Conservation (phyloP, 2,329 filamentous ascomycete genomes). For the Trichoderma atroviride region DNA sequence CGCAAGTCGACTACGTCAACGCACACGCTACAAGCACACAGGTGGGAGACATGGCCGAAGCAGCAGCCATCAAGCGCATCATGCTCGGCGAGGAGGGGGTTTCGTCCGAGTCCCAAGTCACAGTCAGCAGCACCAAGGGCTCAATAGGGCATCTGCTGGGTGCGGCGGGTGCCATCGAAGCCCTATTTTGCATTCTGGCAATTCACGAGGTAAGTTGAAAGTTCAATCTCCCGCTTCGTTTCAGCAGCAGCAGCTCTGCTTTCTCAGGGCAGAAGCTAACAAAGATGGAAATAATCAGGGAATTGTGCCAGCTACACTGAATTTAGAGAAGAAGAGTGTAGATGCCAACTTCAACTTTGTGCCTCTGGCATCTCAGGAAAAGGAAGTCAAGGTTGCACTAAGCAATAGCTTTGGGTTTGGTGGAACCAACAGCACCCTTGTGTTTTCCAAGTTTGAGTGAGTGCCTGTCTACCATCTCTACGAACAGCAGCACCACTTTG, state of each 20-base stretch:
- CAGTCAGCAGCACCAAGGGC: slow-evolving; percentile 92
- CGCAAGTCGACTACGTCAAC: slow-evolving; percentile 85
- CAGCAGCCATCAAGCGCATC: slow-evolving; percentile 75
- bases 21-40: slow-evolving; percentile 90
- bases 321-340: slow-evolving; percentile 68
- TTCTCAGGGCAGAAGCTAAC: background rate
- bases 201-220: slow-evolving; percentile 68
- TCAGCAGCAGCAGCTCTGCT: slow-evolving; percentile 3
- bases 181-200: slow-evolving; percentile 79
- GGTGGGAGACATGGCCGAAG: slow-evolving; percentile 87
- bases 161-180: slow-evolving; percentile 87
- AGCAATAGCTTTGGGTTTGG: slow-evolving; percentile 99
- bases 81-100: slow-evolving; percentile 75
- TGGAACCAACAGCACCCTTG: slow-evolving; percentile 89
- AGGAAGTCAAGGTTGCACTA: slow-evolving; percentile 71
- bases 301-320: slow-evolving; percentile 81
- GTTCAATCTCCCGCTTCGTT: background rate
- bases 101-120: slow-evolving; percentile 63
- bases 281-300: slow-evolving; percentile 55
- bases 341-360: slow-evolving; percentile 85
- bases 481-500: background rate
- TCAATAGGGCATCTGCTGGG: slow-evolving; percentile 90
- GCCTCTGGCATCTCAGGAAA: slow-evolving; percentile 69
- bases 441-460: slow-evolving; percentile 58
- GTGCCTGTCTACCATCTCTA: background rate